These are phyloP conservation scores for Globisporangium middletonii DNA, from an alignment of 352 stramenopile genomes.

Conservation along the genomic window DNA sequence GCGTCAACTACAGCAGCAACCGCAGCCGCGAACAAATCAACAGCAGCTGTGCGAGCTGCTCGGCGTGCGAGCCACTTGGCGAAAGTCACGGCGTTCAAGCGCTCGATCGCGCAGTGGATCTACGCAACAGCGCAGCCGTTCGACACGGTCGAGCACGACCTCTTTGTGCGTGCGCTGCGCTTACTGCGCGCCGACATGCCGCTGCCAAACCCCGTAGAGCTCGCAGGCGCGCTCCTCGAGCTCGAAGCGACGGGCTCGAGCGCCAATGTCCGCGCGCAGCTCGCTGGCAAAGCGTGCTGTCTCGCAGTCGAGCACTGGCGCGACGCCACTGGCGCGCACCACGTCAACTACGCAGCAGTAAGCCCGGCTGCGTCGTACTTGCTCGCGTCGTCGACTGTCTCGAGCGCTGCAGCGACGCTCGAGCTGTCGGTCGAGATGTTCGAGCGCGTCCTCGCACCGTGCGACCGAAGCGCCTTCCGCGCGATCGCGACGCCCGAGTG, in stretches of 20 bases:
- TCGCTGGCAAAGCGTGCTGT: slow-evolving; percentile 44
- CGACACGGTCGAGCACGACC: slow-evolving; percentile 33
- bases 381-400: slow-evolving; percentile 27
- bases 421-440: slow-evolving; percentile 39
- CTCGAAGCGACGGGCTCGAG: slow-evolving; percentile 39
- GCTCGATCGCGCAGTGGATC: slow-evolving; percentile 55
- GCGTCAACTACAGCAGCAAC: not conserved
- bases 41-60: not conserved
- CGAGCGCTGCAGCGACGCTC: slow-evolving; percentile 4
- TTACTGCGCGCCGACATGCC: slow-evolving; percentile 32
- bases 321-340: slow-evolving; percentile 26
- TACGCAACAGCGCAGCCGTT: slow-evolving; percentile 55
- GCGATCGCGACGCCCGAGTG: slow-evolving; percentile 46
- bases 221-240: slow-evolving; percentile 61
- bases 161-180: slow-evolving; percentile 35
- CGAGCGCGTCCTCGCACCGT: slow-evolving; percentile 37
- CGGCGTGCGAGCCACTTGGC: slow-evolving; percentile 23
- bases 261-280: slow-evolving; percentile 31
- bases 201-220: slow-evolving; percentile 43
- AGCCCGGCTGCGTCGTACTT: slow-evolving; percentile 36
- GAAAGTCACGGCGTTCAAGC: slow-evolving; percentile 60
- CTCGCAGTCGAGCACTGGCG: slow-evolving; percentile 55
- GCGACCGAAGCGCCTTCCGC: slow-evolving; percentile 47
- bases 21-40: slow-evolving; percentile 4
- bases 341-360: slow-evolving; percentile 40